phyloP scores from a whole-genome alignment of 495 filamentous ascomycete species.

The Penicillium bovifimosum region DNA sequence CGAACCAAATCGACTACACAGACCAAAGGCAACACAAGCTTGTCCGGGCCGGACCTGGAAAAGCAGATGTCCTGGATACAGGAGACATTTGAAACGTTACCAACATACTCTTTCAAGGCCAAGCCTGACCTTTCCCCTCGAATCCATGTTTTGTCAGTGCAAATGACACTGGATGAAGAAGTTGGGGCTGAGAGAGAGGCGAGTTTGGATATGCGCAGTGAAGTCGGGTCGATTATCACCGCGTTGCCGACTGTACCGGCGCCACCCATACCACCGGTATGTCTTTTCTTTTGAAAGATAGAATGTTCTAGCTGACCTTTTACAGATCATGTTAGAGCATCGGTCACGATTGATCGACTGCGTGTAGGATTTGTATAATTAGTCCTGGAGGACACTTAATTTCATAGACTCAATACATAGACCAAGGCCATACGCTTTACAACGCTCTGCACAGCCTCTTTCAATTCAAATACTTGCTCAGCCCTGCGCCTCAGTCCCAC shows the following conservation, averaged over 20 bases:
- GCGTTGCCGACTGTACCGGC: slow-evolving; percentile 34
- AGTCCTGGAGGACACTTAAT: too few species aligned
- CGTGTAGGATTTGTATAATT: neutral
- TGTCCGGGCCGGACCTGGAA: slow-evolving; percentile 15
- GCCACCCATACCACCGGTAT: slow-evolving; percentile 10
- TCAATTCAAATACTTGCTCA: too few species aligned
- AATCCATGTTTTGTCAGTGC: slow-evolving; percentile 33
- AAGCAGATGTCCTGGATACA: slow-evolving; percentile 33
- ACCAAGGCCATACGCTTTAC: too few species aligned
- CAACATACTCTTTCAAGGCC: slow-evolving; percentile 34
- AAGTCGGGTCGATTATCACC: slow-evolving; percentile 32
- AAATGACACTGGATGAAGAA: slow-evolving; percentile 26
- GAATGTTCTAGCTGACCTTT: neutral
- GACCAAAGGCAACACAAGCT: slow-evolving; percentile 1
- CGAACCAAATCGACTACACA: slow-evolving; percentile 20
- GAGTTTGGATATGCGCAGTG: slow-evolving; percentile 7
- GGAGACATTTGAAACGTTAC: slow-evolving; percentile 26
- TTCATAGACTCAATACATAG: too few species aligned
- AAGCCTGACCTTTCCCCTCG: slow-evolving; percentile 26
- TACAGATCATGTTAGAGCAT: slow-evolving; percentile 3
- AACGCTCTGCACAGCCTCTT: too few species aligned
- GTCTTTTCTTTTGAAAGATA: neutral
- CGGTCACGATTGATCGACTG: slow-evolving; percentile 14
- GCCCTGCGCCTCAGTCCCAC: too few species aligned
- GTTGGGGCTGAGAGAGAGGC: slow-evolving; percentile 1